Evolutionary conservation across 331 rosid genomes (phyloP).

Genomic region (Quercus tomentella): DNA sequence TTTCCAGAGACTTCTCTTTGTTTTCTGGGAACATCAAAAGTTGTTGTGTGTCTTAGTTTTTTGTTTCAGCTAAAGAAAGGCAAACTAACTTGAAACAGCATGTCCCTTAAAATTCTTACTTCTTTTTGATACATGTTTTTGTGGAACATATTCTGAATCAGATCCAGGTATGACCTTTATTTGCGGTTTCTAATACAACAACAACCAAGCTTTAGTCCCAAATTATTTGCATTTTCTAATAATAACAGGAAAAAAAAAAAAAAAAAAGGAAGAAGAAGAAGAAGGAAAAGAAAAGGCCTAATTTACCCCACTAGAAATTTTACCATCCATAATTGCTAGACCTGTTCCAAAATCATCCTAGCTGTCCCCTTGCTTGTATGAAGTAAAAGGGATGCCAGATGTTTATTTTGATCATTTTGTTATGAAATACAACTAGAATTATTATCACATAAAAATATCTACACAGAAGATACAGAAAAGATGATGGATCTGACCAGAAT

Average conservation of each 20-base stretch:
- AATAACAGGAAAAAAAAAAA: background rate
- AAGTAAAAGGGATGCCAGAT: background rate
- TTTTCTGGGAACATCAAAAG: background rate
- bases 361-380: background rate
- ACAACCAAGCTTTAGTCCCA: too few species aligned
- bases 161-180: background rate
- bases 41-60: background rate
- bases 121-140: background rate
- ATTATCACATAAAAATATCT: too few species aligned
- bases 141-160: background rate
- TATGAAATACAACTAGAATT: too few species aligned
- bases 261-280: too few species aligned
- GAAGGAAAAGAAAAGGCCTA: background rate
- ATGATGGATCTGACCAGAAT: too few species aligned
- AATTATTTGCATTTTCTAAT: background rate
- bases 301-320: background rate
- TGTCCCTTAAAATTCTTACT: background rate
- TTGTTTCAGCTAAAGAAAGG: background rate
- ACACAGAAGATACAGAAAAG: too few species aligned
- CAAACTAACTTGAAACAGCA: background rate
- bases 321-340: background rate
- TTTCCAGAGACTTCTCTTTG: background rate
- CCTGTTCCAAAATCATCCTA: background rate
- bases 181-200: background rate
- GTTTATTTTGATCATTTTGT: too few species aligned